Evolutionary conservation across 176 grass and related monocot species (phyloP).

Genomic region (Rhynchospora pubera): DNA sequence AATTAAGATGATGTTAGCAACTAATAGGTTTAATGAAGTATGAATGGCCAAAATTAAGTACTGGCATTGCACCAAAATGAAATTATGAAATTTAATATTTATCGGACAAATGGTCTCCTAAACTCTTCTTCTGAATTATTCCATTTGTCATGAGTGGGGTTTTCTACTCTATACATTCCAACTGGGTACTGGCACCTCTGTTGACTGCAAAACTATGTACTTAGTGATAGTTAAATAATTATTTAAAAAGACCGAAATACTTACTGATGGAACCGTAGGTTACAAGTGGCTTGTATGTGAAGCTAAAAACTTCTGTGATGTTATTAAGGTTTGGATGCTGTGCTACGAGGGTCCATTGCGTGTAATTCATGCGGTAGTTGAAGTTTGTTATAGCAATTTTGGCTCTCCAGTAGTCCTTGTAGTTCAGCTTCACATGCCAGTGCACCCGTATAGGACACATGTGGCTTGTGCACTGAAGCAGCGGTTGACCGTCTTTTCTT

Average conservation of each 20-base stretch:
- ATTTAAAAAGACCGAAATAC: background rate
- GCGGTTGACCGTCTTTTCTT: constrained; percentile 49
- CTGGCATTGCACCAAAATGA: background rate
- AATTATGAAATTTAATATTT: background rate
- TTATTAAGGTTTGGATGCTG: constrained; percentile 88
- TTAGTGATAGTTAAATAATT: background rate
- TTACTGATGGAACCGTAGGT: constrained; percentile 65
- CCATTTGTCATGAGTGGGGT: background rate
- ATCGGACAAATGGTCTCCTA: background rate
- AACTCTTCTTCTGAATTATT: background rate
- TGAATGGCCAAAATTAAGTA: background rate
- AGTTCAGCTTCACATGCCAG: constrained; percentile 98
- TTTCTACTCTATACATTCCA: background rate
- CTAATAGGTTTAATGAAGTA: background rate
- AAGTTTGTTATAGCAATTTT: constrained; percentile 89
- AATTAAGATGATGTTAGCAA: background rate
- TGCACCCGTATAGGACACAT: constrained; percentile 90
- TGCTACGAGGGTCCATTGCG: constrained; percentile 79
- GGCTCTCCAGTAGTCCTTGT: constrained; percentile 91
- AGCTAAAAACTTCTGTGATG: constrained; percentile 81
- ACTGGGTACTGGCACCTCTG: background rate
- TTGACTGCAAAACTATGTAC: background rate
- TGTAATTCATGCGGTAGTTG: constrained; percentile 94
- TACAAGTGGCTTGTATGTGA: constrained; percentile 68
- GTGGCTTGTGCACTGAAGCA: constrained; percentile 74